Evolutionary conservation across 2,329 filamentous ascomycete genomes (phyloP).

Genomic region (Fusarium dlaminii): DNA sequence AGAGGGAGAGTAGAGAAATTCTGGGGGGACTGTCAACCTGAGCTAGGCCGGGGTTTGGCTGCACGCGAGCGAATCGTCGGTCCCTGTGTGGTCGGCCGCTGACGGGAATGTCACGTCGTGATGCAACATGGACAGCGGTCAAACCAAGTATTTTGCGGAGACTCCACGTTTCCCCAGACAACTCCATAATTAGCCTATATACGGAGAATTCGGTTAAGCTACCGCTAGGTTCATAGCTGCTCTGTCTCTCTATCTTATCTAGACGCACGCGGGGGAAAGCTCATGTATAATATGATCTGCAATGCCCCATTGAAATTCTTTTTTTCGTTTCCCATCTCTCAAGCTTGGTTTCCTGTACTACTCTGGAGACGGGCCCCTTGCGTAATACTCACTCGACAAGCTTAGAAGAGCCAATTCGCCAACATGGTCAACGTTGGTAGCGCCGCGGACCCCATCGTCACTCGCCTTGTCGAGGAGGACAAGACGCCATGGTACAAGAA

Average conservation of each 20-base stretch:
- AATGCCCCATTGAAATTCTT: background rate
- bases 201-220: conserved; percentile 20
- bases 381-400: background rate
- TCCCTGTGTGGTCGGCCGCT: background rate
- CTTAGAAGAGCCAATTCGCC: background rate
- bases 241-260: conserved; percentile 4
- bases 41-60: background rate
- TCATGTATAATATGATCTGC: conserved; percentile 26
- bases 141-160: conserved; percentile 15
- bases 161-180: conserved; percentile 28
- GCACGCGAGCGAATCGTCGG: conserved; percentile 14
- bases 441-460: conserved; percentile 42
- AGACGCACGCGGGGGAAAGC: background rate
- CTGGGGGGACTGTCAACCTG: conserved; percentile 4
- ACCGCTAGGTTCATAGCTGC: background rate
- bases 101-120: conserved; percentile 12
- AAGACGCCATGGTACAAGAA: conserved; percentile 62
- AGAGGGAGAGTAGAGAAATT: too few relatives aligned
- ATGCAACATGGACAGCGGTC: conserved; percentile 11
- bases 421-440: conserved; percentile 34
- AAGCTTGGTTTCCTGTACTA: background rate
- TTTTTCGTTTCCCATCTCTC: background rate
- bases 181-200: conserved; percentile 12
- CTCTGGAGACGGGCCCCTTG: background rate
- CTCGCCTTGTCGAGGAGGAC: conserved; percentile 46